These are phyloP conservation scores for Debaryomycetaceae sp. DNA, from an alignment of 1,139 yeast species.

Conservation along the genomic window DNA sequence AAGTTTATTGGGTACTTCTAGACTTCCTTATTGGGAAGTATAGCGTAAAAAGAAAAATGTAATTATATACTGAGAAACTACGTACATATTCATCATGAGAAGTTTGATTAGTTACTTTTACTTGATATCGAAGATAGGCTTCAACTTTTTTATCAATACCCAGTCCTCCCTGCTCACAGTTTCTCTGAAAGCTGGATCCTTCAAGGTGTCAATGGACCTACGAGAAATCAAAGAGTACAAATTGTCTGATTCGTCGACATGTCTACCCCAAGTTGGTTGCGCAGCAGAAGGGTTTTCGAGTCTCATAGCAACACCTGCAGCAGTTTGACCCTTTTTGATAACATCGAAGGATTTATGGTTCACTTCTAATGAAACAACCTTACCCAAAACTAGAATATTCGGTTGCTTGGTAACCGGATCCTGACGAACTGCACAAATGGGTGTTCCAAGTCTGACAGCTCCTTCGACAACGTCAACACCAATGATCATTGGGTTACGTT, in stretches of 20 bases:
- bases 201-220: conserved; percentile 91
- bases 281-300: conserved; percentile 87
- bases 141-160: conserved; percentile 84
- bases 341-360: conserved; percentile 79
- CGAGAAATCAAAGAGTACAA: conserved; percentile 85
- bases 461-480: conserved; percentile 98
- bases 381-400: conserved; percentile 73
- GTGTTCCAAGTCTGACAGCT: conserved; percentile 84
- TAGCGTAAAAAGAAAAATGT: conserved; percentile 1
- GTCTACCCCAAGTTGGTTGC: conserved; percentile 99
- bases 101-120: conserved; percentile 13
- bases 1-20: conserved; percentile 12
- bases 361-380: conserved; percentile 84
- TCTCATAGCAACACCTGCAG: conserved; percentile 98
- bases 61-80: background rate
- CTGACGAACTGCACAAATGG: conserved; percentile 87
- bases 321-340: conserved; percentile 92
- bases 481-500: conserved; percentile 98
- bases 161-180: conserved; percentile 93
- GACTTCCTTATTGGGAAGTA: conserved; percentile 13
- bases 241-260: conserved; percentile 87
- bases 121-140: conserved; percentile 80
- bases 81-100: background rate
- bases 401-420: conserved; percentile 84
- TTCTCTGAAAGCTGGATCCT: conserved; percentile 96